These are phyloP conservation scores for Neonectria neomacrospora DNA, from an alignment of 2,329 filamentous ascomycete species.

Conservation along the genomic window DNA sequence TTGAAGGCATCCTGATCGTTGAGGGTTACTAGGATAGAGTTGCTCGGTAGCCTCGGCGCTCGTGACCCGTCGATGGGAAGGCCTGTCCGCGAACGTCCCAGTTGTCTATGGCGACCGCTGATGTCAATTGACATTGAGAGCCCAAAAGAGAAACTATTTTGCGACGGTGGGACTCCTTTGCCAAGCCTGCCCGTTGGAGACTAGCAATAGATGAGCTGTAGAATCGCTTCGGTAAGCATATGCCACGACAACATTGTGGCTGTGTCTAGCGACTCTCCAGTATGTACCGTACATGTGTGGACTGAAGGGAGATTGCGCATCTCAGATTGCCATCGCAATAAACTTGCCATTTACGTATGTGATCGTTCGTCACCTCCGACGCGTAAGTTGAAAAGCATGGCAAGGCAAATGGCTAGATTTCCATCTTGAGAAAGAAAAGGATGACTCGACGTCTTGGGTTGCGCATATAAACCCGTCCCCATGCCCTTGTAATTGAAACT, in stretches of 20 bases:
- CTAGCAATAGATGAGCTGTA: background rate
- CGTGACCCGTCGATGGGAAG: background rate
- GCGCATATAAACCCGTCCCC: background rate
- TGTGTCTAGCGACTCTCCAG: background rate
- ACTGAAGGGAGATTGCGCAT: background rate
- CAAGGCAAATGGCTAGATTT: background rate
- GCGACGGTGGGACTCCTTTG: background rate
- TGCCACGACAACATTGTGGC: constrained; percentile 1
- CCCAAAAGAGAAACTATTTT: constrained; percentile 1
- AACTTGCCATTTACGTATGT: background rate
- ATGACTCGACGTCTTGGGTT: background rate
- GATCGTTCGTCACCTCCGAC: background rate
- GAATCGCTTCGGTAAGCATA: background rate
- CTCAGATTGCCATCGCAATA: background rate
- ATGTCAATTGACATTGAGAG: background rate
- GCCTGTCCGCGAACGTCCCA: background rate
- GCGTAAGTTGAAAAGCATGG: background rate
- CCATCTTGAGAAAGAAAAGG: background rate
- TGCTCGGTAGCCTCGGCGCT: background rate
- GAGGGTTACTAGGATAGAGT: background rate
- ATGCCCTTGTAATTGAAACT: background rate
- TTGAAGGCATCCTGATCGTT: background rate
- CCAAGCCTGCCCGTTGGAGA: background rate
- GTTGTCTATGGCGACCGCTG: background rate
- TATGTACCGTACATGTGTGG: background rate